These are phyloP conservation scores for Nidula niveotomentosa DNA, from an alignment of 1,284 basidiomycete species.

Conservation along the genomic window DNA sequence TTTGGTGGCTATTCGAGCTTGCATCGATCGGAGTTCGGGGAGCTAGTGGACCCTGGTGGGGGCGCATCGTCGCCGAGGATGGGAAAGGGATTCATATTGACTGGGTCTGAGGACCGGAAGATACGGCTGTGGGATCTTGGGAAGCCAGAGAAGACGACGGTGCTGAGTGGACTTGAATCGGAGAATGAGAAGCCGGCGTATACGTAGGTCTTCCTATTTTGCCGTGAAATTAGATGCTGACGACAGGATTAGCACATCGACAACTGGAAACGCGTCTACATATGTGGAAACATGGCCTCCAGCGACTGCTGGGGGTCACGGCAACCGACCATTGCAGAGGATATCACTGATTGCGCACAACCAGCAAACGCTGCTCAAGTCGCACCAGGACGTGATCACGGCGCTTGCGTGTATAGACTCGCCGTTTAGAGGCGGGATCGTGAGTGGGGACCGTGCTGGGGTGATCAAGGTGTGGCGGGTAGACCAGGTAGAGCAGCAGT, in stretches of 20 bases:
- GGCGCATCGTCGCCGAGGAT: constrained; percentile 30
- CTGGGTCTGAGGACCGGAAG: constrained; percentile 80
- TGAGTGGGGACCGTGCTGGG: constrained; percentile 83
- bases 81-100: constrained; percentile 73
- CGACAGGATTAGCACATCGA: constrained; percentile 23
- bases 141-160: constrained; percentile 66
- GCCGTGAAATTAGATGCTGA: not conserved
- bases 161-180: constrained; percentile 70
- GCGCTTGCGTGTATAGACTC: constrained; percentile 81
- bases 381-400: constrained; percentile 85
- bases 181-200: constrained; percentile 71
- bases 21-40: constrained; percentile 56
- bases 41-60: constrained; percentile 35
- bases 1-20: constrained; percentile 65
- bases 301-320: constrained; percentile 44
- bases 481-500: constrained; percentile 36
- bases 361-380: constrained; percentile 75
- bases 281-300: constrained; percentile 68
- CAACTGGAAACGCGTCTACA: constrained; percentile 41
- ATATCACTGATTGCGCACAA: constrained; percentile 77
- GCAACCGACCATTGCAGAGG: constrained; percentile 69
- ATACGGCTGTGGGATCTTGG: constrained; percentile 84
- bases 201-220: constrained; percentile 43
- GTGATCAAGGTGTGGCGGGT: constrained; percentile 83
- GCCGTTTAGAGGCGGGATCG: constrained; percentile 83